Evolutionary conservation across 2,329 filamentous ascomycete genomes (phyloP), one percentile per base, ranked within the genome.

Genomic region (Alternaria rosae): DNA sequence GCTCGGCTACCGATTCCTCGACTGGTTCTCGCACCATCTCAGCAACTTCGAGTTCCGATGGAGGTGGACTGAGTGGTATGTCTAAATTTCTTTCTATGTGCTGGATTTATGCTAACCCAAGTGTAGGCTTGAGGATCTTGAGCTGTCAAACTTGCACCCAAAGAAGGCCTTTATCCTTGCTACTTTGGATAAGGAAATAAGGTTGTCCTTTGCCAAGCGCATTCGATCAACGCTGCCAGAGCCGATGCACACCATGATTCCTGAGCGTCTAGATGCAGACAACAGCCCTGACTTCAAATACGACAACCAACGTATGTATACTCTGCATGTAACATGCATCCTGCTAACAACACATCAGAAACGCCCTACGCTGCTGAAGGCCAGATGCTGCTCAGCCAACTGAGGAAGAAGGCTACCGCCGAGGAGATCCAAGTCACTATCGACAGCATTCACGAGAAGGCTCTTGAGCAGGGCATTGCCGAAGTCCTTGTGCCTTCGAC

Each of bases 1-100:
- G 80, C 83, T 99, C 44, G 87, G 85, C 58, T 91, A 94, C 73
- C 88, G 95, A 25, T 98, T 98, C 81, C 85, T 97, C 76, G 94
- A 98, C 78, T 99, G 95, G 95, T 99, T 99, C 76, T 88, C 94
- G 17, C 95, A 99, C 78, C 95, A 99, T 82, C 83, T 99, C 69
- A 97, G 94, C 82, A 99, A 99, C 82, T 99, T 99, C 77, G 95
- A 97, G 55, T 99, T 98, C 78, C 95, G 95, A 10, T 99, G 95
- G 95, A 98, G 98, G 81, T 99, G 95, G 95, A 90, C 91, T 15
- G 95, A 99, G 82, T 99, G 95, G 95, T 88, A 79, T 71, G 84
- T 81, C 10, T 9, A 44, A 23, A 9, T 17, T 12, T 3, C 6
- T 9, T 10, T 21, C 12, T 28, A 3, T 17, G 5, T 13, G n/a